Percentiles rank a stretch among this genome's conserved stretches.
Conservation (phyloP, 805 yeast genomes). For the Candida sphagnicola region DNA sequence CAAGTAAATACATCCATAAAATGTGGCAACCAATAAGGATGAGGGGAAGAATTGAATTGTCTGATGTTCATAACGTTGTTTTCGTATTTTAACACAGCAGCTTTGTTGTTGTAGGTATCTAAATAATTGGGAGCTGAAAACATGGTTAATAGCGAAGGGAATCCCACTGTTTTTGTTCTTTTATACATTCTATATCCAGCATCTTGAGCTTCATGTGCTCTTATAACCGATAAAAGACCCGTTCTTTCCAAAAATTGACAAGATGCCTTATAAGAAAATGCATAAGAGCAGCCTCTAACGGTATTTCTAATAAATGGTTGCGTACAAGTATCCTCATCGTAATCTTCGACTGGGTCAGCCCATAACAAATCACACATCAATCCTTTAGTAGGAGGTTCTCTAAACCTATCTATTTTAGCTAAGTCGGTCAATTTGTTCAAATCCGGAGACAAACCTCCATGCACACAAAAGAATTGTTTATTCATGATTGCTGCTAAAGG, state of each 20-base stretch:
- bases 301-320: conserved; percentile 58
- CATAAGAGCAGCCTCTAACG: conserved; percentile 89
- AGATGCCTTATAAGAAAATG: conserved; percentile 78
- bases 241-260: conserved; percentile 76
- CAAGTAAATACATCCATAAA: conserved; percentile 97
- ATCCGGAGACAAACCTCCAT: conserved; percentile 93
- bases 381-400: conserved; percentile 92
- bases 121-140: conserved; percentile 95
- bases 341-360: conserved; percentile 94
- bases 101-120: conserved; percentile 90
- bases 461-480: conserved; percentile 91
- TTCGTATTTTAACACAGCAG: conserved; percentile 90
- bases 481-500: conserved; percentile 94
- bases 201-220: conserved; percentile 98
- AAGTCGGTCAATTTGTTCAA: conserved; percentile 67
- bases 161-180: conserved; percentile 76
- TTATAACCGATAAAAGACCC: conserved; percentile 74
- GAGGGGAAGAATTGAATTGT: conserved; percentile 89
- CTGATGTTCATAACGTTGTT: conserved; percentile 91
- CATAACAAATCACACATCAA: conserved; percentile 91
- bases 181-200: conserved; percentile 95
- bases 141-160: conserved; percentile 85
- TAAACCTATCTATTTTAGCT: conserved; percentile 67
- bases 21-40: conserved; percentile 95
- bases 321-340: conserved; percentile 46